Conservation (phyloP, 164 flowering plant genomes). For the Sedum album region DNA sequence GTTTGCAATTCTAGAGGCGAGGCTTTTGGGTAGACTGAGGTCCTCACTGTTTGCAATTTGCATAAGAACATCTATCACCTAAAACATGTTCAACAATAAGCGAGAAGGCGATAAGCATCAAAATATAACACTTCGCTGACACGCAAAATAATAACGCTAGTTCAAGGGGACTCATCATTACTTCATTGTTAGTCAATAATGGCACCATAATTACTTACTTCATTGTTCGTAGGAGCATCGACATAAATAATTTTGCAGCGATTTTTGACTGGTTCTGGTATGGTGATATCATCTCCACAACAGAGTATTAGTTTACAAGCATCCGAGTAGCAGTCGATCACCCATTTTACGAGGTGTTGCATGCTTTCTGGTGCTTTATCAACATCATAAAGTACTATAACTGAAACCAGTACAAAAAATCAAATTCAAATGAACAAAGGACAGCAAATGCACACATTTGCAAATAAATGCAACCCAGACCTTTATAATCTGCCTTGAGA, state of each 20-base stretch:
- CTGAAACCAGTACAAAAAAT: constrained; percentile 25
- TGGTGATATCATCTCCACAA: constrained; percentile 55
- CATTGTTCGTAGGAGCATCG: constrained; percentile 56
- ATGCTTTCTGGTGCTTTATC: constrained; percentile 49
- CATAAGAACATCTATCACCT: constrained; percentile 62
- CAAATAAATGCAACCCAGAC: constrained; percentile 19
- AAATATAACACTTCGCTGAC: neutral
- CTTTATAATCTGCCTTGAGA: constrained; percentile 57
- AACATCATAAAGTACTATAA: constrained; percentile 51
- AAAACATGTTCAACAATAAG: constrained; percentile 3
- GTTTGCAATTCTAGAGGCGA: constrained; percentile 59
- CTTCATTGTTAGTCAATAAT: neutral
- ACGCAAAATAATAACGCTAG: neutral
- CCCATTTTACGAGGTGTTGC: constrained; percentile 72
- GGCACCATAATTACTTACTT: constrained; percentile 28
- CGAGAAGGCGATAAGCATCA: neutral
- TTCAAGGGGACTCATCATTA: neutral
- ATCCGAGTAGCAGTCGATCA: constrained; percentile 60
- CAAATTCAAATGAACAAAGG: constrained; percentile 4
- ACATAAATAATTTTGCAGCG: constrained; percentile 49
- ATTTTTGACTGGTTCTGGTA: constrained; percentile 51
- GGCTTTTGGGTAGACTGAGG: constrained; percentile 48
- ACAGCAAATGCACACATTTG: neutral
- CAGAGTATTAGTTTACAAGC: constrained; percentile 60
- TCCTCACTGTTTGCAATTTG: constrained; percentile 57